Evolutionary conservation across 2,329 filamentous ascomycete genomes (phyloP), one percentile per base, ranked within the genome.

Genomic region (Colletotrichum spaethianum): DNA sequence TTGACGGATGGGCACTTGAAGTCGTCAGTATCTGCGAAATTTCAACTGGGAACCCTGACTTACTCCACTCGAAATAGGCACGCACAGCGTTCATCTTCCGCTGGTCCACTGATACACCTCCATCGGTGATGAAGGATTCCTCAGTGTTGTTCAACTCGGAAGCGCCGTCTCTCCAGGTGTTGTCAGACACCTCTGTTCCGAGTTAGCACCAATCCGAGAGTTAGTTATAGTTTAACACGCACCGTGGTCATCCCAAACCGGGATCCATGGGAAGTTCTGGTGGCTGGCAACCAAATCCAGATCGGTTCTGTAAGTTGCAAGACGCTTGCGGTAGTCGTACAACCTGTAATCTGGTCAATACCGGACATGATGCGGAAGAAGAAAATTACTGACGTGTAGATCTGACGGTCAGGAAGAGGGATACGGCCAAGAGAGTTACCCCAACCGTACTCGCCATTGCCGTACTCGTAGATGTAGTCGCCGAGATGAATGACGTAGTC

Each of bases 1-100:
- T 78, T 92, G 90, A 18, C 85, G 70, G 18, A 74, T 64, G 4
- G 70, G 60, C 64, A 63, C 70, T 64, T 14, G 18, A 11, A 3
- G 20, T 3, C n/a, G 62, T 73, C 16, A 73, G 50, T 26, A 18
- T 18, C 4, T 20, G 28, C 1, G 44, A 16, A 12, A 18, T 4
- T 3, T 11, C 18, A 3, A 14, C 3, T 16, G 16, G 12, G 31
- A 18, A 9, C 1, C 38, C 28, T 4, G 3, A 28, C 57, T 16
- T n/a, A 76, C 79, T 78, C 89, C 90, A 92, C 77, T 93, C 91
- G 71, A 92, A 93, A 76, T 92, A 92, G 1, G 92, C 91, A 46
- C 92, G 85, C 2, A 94, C 91, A 1, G 91, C 92, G 64, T 93
- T 93, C 85, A 93, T 90, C 83, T 93, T 94, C 74, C 92, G 87